Base-by-base conservation (phyloP, 805 yeast species). In the Barnettozyma vustinii region DNA sequence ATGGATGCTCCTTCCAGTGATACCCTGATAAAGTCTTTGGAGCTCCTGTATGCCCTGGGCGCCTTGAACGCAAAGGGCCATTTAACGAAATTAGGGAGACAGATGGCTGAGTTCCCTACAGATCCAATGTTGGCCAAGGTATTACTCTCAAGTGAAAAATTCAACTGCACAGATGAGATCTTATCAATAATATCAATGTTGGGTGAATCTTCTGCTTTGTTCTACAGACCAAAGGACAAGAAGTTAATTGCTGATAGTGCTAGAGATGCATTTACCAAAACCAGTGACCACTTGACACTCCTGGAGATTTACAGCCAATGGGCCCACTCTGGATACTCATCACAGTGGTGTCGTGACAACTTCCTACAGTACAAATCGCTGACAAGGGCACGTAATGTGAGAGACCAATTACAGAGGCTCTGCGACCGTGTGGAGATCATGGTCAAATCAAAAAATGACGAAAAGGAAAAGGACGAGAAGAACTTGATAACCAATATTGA, bases 61-160 rank as follows among this genome's bases (percentile, higher is more conserved):
- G 98, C 97, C 0, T 67, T 94, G 47, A 89, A 87, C 56, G 81
- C 83, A 9, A 76, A 76, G 48, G 99, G 98, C 0, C 74, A 78
- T 45, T 69, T 94, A 37, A 92, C 98, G 0, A 71, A 77, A 42
- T 61, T 82, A 1, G 99, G 99, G 0, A 67, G 84, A 40, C 78
- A 80, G 52, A 91, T 94, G 97, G 84, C 96, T 1, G 89, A 84
- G 50, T 87, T 91, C 57, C 99, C 99, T 0, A 77, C 91, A 53
- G 96, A 89, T 56, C 97, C 97, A 4, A 87, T 87, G 74, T 74
- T 90, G 58, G 83, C 97, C 8, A 88, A 87, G 62, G 81, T 83
- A 7, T 62, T 94, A 30, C 64, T 92, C 12, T 69, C 80, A 1
- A 81, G 96, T 44, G 79, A 77, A 0, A 73, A 73, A 13, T 73